phyloP scores from a whole-genome alignment of 768 basidiomycete genomes.

The Neoboletus subvelutipes region DNA sequence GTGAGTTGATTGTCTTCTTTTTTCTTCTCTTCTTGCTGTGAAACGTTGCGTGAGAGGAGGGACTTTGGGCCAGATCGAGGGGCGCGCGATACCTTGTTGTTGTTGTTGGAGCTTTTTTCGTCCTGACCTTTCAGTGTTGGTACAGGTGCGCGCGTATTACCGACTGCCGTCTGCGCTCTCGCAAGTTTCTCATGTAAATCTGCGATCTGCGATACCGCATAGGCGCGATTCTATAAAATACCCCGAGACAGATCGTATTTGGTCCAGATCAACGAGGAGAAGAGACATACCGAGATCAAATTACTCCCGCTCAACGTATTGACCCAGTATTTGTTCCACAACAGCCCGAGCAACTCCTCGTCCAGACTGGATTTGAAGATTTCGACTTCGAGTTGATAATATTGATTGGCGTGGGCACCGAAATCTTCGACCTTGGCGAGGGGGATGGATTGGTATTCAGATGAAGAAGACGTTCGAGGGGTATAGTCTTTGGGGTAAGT shows the following conservation, averaged over 20 bases:
- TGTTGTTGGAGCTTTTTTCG: conserved; percentile 37
- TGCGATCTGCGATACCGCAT: conserved; percentile 80
- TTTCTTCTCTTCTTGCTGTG: conserved; percentile 64
- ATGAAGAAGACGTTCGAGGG: conserved; percentile 64
- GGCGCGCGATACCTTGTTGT: conserved; percentile 43
- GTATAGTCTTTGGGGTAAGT: conserved; percentile 96
- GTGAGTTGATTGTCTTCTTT: conserved; percentile 85
- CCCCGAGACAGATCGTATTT: background rate
- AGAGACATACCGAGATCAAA: conserved; percentile 72
- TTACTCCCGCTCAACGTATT: conserved; percentile 94
- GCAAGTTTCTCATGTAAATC: conserved; percentile 90
- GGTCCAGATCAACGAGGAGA: background rate
- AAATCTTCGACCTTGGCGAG: conserved; percentile 98
- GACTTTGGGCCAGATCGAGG: background rate
- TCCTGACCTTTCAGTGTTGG: conserved; percentile 55
- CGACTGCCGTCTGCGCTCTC: conserved; percentile 61
- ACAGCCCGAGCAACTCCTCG: conserved; percentile 77
- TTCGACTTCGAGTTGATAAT: conserved; percentile 92
- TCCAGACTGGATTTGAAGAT: conserved; percentile 94
- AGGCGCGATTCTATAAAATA: conserved; percentile 58
- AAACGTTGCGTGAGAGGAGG: background rate
- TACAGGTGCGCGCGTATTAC: conserved; percentile 55
- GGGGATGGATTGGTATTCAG: conserved; percentile 96
- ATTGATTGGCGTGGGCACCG: conserved; percentile 95
- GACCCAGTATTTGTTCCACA: conserved; percentile 99